These are phyloP conservation scores for Scenedesmus sp. DNA, from an alignment of 163 green algal genomes.

Conservation along the genomic window DNA sequence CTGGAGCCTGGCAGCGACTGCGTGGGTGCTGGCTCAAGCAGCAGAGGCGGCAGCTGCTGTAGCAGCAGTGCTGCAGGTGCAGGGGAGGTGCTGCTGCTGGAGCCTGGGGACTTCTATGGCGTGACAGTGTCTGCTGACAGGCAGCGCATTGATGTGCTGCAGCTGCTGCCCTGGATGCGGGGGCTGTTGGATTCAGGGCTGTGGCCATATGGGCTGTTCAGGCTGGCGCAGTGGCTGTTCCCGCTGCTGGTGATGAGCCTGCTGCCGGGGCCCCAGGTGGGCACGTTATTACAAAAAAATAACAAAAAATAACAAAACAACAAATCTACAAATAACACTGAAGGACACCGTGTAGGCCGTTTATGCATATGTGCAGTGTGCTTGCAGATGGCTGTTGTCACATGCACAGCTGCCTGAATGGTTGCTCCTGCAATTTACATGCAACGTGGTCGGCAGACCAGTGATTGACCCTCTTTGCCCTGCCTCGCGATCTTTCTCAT, in stretches of 20 bases:
- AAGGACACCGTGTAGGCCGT: too few relatives aligned
- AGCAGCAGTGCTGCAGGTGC: neutral
- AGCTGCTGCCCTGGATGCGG: constrained; percentile 15
- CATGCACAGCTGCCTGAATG: too few relatives aligned
- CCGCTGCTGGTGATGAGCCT: constrained; percentile 59
- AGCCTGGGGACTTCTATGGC: neutral
- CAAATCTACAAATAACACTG: too few relatives aligned
- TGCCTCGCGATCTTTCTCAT: neutral
- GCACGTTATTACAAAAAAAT: neutral
- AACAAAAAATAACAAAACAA: too few relatives aligned
- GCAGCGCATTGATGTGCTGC: neutral
- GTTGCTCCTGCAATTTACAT: too few relatives aligned
- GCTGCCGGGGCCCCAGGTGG: constrained; percentile 63
- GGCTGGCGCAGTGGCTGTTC: neutral
- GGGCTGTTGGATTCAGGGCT: neutral
- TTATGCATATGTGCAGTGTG: too few relatives aligned
- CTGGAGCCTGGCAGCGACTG: too few relatives aligned
- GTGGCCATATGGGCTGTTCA: constrained; percentile 18
- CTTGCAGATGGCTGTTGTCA: too few relatives aligned
- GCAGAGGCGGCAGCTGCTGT: neutral
- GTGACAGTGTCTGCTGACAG: neutral
- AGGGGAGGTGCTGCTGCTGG: constrained; percentile 3
- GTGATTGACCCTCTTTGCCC: too few relatives aligned
- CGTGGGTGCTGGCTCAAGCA: too few relatives aligned
- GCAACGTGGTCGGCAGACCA: too few relatives aligned